Evolutionary conservation across 805 yeast genomes (phyloP).

Genomic region (Hanseniaspora jakobsenii): DNA sequence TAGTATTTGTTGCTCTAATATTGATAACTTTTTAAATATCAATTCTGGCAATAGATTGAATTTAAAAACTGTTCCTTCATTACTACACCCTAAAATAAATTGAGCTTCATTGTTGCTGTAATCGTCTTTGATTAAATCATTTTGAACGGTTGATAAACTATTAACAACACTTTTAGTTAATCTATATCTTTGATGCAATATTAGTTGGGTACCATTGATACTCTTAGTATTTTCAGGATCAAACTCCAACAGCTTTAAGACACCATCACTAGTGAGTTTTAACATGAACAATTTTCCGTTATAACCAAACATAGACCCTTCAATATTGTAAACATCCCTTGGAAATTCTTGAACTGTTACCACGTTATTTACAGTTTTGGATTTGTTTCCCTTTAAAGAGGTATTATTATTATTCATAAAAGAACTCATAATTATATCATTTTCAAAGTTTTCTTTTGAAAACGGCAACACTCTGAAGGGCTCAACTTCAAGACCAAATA

Average conservation of each 20-base stretch:
- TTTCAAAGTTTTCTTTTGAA: constrained; percentile 57
- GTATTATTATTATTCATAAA: constrained; percentile 5
- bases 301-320: constrained; percentile 67
- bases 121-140: neutral
- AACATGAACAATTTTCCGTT: constrained; percentile 66
- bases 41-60: constrained; percentile 66
- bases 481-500: constrained; percentile 86
- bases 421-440: constrained; percentile 50
- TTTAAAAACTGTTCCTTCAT: constrained; percentile 68
- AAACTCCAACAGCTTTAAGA: constrained; percentile 35
- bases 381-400: constrained; percentile 1
- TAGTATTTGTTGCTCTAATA: constrained; percentile 73
- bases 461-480: constrained; percentile 76
- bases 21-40: constrained; percentile 66
- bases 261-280: constrained; percentile 59
- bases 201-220: constrained; percentile 25
- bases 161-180: constrained; percentile 3
- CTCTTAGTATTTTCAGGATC: constrained; percentile 35
- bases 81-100: constrained; percentile 46
- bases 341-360: constrained; percentile 63
- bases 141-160: constrained; percentile 6
- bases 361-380: constrained; percentile 42
- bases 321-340: constrained; percentile 60
- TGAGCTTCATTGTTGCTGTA: constrained; percentile 9
- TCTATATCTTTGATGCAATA: constrained; percentile 5